Base-by-base conservation (phyloP, 495 filamentous ascomycete genomes). In the Cladorrhinum samala region DNA sequence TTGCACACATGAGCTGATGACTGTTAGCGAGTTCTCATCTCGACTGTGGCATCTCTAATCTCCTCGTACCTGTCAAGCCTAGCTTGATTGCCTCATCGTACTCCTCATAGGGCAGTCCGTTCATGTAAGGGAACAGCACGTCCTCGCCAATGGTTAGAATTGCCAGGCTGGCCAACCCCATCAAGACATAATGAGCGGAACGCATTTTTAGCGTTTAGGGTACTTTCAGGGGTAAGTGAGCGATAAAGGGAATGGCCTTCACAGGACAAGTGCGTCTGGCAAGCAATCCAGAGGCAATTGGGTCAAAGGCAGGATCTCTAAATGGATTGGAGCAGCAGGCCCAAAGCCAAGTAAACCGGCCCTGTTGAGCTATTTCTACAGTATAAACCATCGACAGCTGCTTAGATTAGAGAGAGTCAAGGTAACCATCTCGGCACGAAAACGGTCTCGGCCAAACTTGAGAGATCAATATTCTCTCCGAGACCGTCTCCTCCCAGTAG, bases 1-100 rank as follows among this genome's bases (percentile, higher is more conserved):
- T 55, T 54, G 49, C 61, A 65, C 16, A 61, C 57, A 40, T 67
- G 59, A 41, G 59, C 64, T 67, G 18, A 18, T 25, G 16, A 17
- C n/a, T n/a, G 51, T 66, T 43, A 63, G 54, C 21, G 21, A 27
- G 5, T 5, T 14, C 18, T 23, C 25, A 23, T 40, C 23, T 9
- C 16, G 1, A 1, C 14, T 18, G 11, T 33, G 27, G 13, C 19
- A 3, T 17, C 18, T 18, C 8, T 19, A 24, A 21, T 21, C 16
- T 45, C 20, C 7, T 49, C 57, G 14, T 55, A 63, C 65, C 59
- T 49, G 54, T 57, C 25, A 60, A 23, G 9, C 55, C 60, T 7
- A 63, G 18, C 11, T 50, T 54, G 9, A 16, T 49, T 0, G 54
- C 43, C 19, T 58, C 25, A 37, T 67, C 49, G 17, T 52, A 52